Evolutionary conservation across 352 stramenopile genomes (phyloP).

Genomic region (Pythium chondricola): DNA sequence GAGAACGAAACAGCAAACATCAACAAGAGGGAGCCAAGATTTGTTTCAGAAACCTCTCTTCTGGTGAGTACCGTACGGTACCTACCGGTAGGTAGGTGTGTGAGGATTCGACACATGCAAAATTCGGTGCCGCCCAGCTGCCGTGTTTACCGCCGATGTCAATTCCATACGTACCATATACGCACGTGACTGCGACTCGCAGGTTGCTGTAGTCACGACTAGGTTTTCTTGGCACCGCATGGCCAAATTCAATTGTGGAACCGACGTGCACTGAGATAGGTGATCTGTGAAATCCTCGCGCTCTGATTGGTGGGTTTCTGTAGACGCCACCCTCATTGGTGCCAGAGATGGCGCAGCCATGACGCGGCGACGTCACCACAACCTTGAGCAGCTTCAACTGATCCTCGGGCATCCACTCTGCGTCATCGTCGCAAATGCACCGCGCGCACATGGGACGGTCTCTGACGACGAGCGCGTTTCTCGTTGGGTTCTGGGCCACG

Average conservation of each 20-base stretch:
- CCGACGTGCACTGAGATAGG: no score
- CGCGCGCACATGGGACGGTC: neutral
- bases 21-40: neutral
- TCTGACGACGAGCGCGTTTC: conserved; percentile 15
- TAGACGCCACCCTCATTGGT: neutral
- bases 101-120: no score
- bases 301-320: conserved; percentile 11
- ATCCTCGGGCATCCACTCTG: neutral
- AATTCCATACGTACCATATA: no score
- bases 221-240: no score
- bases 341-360: conserved; percentile 1
- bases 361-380: conserved; percentile 14
- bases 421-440: conserved; percentile 7
- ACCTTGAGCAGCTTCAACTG: conserved; percentile 20
- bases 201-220: no score
- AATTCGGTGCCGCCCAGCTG: no score
- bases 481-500: conserved; percentile 14
- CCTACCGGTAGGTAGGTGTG: no score
- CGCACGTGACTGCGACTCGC: no score
- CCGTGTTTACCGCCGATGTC: no score
- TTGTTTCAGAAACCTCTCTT: no score
- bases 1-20: neutral
- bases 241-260: neutral
- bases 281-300: no score
- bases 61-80: no score